A percentile compares a stretch with the other conserved stretches of the same genome.
Conservation (phyloP, 768 basidiomycete genomes). For the Trametes meyenii region DNA sequence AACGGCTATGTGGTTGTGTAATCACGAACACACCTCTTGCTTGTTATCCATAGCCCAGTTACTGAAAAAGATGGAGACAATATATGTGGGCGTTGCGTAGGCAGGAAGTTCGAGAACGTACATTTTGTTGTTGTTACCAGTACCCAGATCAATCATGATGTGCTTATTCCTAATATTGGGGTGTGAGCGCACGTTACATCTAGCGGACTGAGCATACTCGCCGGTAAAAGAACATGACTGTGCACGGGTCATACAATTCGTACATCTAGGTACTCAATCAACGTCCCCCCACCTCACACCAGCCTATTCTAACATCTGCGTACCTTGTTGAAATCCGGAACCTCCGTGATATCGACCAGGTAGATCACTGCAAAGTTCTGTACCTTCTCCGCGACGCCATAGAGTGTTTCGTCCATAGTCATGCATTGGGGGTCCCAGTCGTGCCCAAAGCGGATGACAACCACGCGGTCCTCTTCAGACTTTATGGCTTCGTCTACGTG, state of each 20-base stretch:
- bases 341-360: conserved; percentile 91
- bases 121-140: conserved; percentile 99
- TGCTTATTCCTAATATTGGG: conserved; percentile 80
- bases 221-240: conserved; percentile 99
- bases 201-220: conserved; percentile 32
- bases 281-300: not conserved
- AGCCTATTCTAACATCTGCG: conserved; percentile 20
- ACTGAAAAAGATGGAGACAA: conserved; percentile 43
- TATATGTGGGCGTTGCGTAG: not conserved
- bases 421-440: conserved; percentile 95
- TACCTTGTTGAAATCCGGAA: conserved; percentile 99
- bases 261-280: conserved; percentile 67
- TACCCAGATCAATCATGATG: conserved; percentile 99
- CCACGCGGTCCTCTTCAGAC: conserved; percentile 94
- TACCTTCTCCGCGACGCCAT: conserved; percentile 90
- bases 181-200: not conserved
- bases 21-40: conserved; percentile 73
- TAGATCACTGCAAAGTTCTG: conserved; percentile 99
- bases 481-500: conserved; percentile 99
- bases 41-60: conserved; percentile 99
- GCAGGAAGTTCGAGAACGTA: conserved; percentile 42
- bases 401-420: conserved; percentile 98
- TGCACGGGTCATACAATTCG: conserved; percentile 95
- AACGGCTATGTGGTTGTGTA: not conserved
- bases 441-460: conserved; percentile 93